phyloP scores from a whole-genome alignment of 78 protist genomes.

The Tieghemostelium lacteum region DNA sequence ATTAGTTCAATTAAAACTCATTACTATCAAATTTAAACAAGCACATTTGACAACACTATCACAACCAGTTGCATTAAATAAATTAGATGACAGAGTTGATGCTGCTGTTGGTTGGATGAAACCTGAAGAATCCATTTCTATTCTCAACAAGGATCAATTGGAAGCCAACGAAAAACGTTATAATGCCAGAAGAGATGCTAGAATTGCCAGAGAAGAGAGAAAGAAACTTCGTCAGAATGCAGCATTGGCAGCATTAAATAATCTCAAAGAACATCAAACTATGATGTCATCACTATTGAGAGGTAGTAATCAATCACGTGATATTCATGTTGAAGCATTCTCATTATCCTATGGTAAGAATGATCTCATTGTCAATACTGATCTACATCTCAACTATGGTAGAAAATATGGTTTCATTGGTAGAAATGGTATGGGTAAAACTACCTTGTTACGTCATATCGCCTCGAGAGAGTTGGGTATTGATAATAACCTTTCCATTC shows the following conservation, averaged over 20 bases:
- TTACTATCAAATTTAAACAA: conserved; percentile 18
- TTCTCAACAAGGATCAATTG: conserved; percentile 60
- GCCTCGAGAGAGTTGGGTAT: conserved; percentile 83
- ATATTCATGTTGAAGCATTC: conserved; percentile 78
- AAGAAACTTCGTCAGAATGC: conserved; percentile 41
- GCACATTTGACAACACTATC: neutral
- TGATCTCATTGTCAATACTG: conserved; percentile 66
- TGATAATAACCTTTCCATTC: conserved; percentile 80
- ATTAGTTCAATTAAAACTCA: conserved; percentile 2
- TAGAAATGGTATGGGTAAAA: conserved; percentile 95
- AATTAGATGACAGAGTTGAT: conserved; percentile 65
- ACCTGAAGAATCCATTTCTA: conserved; percentile 63
- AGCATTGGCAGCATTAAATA: conserved; percentile 52
- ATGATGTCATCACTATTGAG: conserved; percentile 18
- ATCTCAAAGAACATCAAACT: conserved; percentile 50
- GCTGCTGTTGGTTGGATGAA: conserved; percentile 79
- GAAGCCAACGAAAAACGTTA: conserved; percentile 68
- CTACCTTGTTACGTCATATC: conserved; percentile 91
- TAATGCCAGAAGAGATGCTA: conserved; percentile 60
- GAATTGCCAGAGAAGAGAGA: conserved; percentile 53
- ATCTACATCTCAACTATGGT: conserved; percentile 61
- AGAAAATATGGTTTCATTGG: conserved; percentile 95
- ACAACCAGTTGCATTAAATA: conserved; percentile 25
- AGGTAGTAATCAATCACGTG: conserved; percentile 57
- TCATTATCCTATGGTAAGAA: conserved; percentile 73